phyloP scores from a whole-genome alignment of 2,329 filamentous ascomycete species.

The Xylariaceae sp. region DNA sequence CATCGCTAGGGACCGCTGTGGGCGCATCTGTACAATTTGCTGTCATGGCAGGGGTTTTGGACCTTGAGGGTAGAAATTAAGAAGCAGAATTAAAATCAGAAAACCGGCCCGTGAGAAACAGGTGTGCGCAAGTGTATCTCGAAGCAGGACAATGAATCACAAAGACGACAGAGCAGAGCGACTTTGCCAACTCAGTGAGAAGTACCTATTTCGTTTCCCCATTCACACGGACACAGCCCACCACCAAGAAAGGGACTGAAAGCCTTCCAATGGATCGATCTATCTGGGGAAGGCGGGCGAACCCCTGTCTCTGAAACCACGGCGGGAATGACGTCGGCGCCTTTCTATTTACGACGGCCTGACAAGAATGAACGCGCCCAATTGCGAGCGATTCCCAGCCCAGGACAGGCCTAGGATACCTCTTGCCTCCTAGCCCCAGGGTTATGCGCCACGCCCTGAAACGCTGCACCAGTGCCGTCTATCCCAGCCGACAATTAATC shows the following conservation, averaged over 20 bases:
- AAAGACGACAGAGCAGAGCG: background rate
- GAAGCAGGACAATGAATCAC: background rate
- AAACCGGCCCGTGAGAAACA: too few species aligned
- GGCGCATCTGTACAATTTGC: slow-evolving; percentile 37
- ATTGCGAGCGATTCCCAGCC: too few species aligned
- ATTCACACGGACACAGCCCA: too few species aligned
- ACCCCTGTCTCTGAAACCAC: slow-evolving; percentile 2
- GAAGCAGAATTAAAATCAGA: too few species aligned
- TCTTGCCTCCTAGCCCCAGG: too few species aligned
- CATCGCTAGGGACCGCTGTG: slow-evolving; percentile 36
- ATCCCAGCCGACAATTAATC: too few species aligned
- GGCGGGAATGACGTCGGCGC: slow-evolving; percentile 8
- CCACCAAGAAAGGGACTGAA: background rate
- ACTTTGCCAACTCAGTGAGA: background rate
- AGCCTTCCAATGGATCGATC: background rate
- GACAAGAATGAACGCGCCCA: too few species aligned
- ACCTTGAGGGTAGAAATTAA: too few species aligned
- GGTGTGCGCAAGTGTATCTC: background rate
- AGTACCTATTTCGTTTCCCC: too few species aligned
- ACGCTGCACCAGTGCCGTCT: too few species aligned
- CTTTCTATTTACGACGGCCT: slow-evolving; percentile 1
- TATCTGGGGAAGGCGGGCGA: slow-evolving; percentile 1
- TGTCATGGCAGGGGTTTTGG: slow-evolving; percentile 5
- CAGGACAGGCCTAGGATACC: too few species aligned
- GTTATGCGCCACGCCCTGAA: too few species aligned